phyloP scores from a whole-genome alignment of 2,329 filamentous ascomycete genomes.

The Plectosphaerella sp. region DNA sequence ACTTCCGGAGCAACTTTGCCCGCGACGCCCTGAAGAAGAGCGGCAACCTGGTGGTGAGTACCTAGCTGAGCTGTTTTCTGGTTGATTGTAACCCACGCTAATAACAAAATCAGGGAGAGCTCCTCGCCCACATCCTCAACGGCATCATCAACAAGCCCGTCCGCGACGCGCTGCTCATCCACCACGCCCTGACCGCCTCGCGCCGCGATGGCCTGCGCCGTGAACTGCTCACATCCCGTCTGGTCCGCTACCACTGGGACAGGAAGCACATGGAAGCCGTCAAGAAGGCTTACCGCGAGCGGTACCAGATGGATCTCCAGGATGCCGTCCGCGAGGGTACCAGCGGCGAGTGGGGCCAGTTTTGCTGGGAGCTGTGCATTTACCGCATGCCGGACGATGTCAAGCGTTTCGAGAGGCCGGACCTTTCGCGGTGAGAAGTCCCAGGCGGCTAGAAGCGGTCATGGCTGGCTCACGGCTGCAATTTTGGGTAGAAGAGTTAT shows the following conservation, averaged over 20 bases:
- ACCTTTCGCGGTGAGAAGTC: neutral
- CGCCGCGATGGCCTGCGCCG: conserved; percentile 68
- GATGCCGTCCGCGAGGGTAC: conserved; percentile 76
- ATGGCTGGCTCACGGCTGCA: no score
- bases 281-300: conserved; percentile 73
- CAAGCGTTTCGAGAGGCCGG: conserved; percentile 40
- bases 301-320: conserved; percentile 71
- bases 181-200: conserved; percentile 80
- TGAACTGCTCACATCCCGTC: conserved; percentile 80
- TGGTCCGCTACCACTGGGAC: conserved; percentile 93
- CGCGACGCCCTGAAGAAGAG: conserved; percentile 84
- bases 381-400: conserved; percentile 57
- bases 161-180: conserved; percentile 82
- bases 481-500: no score
- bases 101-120: conserved; percentile 66
- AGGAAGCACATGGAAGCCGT: conserved; percentile 73
- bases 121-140: conserved; percentile 91
- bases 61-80: no score
- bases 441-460: no score
- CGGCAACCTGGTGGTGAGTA: conserved; percentile 83
- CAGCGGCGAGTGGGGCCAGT: conserved; percentile 70
- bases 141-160: conserved; percentile 94
- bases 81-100: neutral
- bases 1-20: conserved; percentile 77
- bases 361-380: conserved; percentile 68